Percentiles rank a stretch among this genome's conserved stretches.
phyloP scores from a whole-genome alignment of 345 rosid species.

The Triadica sebifera region DNA sequence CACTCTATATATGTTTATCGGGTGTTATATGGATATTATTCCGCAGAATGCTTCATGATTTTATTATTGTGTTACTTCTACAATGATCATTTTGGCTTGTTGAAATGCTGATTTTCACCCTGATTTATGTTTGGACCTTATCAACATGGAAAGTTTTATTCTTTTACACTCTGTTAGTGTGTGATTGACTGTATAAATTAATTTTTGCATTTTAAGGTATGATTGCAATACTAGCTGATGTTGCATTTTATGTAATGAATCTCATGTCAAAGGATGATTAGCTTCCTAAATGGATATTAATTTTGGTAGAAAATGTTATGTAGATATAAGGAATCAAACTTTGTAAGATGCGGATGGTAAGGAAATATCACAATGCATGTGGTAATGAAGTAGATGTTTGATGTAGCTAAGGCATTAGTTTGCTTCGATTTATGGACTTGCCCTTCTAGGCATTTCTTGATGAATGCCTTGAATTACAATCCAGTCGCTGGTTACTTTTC shows the following conservation, averaged over 20 bases:
- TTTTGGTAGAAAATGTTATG: background rate
- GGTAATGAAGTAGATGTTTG: background rate
- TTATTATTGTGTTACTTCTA: background rate
- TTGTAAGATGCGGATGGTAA: background rate
- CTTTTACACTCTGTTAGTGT: background rate
- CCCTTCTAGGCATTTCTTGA: background rate
- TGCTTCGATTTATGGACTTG: background rate
- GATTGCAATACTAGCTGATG: background rate
- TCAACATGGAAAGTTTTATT: too few species aligned
- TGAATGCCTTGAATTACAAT: constrained; percentile 11
- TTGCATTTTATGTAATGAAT: constrained; percentile 4
- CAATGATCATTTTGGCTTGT: background rate
- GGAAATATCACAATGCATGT: background rate
- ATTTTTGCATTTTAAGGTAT: background rate
- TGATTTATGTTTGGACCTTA: background rate
- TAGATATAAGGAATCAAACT: background rate
- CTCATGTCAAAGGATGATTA: background rate
- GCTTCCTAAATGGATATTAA: background rate
- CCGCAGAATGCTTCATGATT: background rate
- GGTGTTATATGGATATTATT: background rate
- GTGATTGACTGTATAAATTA: too few species aligned
- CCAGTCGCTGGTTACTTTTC: background rate
- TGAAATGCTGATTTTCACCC: background rate
- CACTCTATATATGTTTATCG: background rate
- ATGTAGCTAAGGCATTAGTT: background rate